These are phyloP conservation scores for Aspergillus quadrilineatus DNA, from an alignment of 2,329 filamentous ascomycete genomes.

Conservation along the genomic window DNA sequence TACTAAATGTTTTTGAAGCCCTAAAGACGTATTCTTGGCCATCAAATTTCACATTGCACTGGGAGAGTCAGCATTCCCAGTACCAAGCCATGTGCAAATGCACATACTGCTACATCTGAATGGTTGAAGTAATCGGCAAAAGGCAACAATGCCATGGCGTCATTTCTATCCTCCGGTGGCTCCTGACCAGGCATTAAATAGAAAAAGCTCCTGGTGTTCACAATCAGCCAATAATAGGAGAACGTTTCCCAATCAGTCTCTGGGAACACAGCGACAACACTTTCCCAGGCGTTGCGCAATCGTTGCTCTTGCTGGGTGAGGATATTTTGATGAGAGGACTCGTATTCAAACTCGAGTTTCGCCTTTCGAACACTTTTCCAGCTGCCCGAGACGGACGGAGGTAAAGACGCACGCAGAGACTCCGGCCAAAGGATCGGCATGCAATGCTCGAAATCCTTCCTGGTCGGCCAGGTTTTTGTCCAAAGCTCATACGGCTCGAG, in stretches of 20 bases:
- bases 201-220: conserved; percentile 62
- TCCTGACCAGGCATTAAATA: conserved; percentile 49
- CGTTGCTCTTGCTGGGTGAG: conserved; percentile 55
- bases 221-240: conserved; percentile 60
- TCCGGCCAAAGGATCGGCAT: conserved; percentile 59
- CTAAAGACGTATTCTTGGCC: conserved; percentile 36
- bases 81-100: neutral
- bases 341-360: conserved; percentile 28
- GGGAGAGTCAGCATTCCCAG: neutral
- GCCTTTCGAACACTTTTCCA: conserved; percentile 33
- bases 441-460: conserved; percentile 57
- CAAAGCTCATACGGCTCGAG: conserved; percentile 55
- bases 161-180: conserved; percentile 40
- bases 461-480: conserved; percentile 66
- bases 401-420: conserved; percentile 37
- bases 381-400: conserved; percentile 39
- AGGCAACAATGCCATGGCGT: conserved; percentile 48
- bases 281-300: conserved; percentile 51
- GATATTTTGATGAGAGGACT: conserved; percentile 36
- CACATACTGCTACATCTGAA: conserved; percentile 41
- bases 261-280: conserved; percentile 46
- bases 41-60: conserved; percentile 43
- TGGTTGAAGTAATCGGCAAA: conserved; percentile 52
- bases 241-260: conserved; percentile 45
- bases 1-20: conserved; percentile 37